Evolutionary conservation across 352 stramenopile species (phyloP).

Genomic region (Pythium chondricola): DNA sequence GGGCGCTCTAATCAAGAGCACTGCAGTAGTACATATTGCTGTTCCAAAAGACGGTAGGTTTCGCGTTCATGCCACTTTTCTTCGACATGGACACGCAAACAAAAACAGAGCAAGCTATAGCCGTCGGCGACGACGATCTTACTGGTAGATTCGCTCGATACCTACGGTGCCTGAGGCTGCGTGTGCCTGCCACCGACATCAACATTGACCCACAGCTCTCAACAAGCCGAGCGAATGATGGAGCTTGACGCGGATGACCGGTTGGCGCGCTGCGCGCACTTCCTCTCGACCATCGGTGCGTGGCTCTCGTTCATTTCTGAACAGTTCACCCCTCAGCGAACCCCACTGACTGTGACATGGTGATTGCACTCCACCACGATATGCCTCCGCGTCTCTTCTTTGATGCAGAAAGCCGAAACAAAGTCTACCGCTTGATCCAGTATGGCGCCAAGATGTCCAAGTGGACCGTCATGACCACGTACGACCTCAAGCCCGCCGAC

Average conservation of each 20-base stretch:
- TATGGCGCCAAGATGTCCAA: slow-evolving; percentile 53
- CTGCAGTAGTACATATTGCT: no score
- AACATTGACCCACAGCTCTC: no score
- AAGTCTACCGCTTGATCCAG: slow-evolving; percentile 55
- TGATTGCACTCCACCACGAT: background rate
- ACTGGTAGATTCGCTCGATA: no score
- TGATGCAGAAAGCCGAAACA: slow-evolving; percentile 46
- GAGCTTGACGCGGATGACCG: slow-evolving; percentile 19
- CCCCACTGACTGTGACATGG: background rate
- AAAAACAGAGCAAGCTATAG: background rate
- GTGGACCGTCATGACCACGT: slow-evolving; percentile 26
- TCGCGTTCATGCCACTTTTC: background rate
- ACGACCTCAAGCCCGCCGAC: slow-evolving; percentile 6
- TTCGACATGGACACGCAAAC: background rate
- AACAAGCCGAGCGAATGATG: slow-evolving; percentile 5
- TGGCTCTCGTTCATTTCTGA: background rate
- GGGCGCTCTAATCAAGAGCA: background rate
- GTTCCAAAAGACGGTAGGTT: no score
- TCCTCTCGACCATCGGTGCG: slow-evolving; percentile 45
- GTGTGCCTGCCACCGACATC: no score
- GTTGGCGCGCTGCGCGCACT: slow-evolving; percentile 35
- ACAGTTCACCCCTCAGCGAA: background rate
- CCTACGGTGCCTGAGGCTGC: no score
- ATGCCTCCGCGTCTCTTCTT: slow-evolving; percentile 2
- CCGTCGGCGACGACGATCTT: no score